These are phyloP conservation scores for Ilex paraguariensis DNA, from an alignment of 305 asterid species.

Conservation along the genomic window DNA sequence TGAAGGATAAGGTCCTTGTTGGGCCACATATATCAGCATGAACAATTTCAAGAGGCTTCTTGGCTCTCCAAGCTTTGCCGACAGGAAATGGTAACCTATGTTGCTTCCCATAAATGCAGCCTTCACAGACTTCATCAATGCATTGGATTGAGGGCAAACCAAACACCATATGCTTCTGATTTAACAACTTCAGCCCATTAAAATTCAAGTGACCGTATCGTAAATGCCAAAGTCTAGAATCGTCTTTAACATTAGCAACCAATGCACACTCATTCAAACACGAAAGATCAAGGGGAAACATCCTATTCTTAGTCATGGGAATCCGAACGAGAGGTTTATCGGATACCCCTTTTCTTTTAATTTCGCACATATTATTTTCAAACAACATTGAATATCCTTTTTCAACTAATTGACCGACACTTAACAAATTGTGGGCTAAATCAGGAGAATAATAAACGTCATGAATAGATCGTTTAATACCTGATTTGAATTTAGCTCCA, in stretches of 20 bases:
- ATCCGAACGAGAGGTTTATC: not conserved
- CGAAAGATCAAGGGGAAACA: not conserved
- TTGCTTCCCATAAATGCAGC: too few relatives aligned
- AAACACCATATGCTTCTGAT: not conserved
- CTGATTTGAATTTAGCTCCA: not conserved
- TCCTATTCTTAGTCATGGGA: not conserved
- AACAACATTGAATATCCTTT: not conserved
- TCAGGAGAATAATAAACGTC: not conserved
- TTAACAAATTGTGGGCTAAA: not conserved
- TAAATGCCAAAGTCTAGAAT: not conserved
- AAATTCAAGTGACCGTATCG: not conserved
- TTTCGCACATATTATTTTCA: not conserved
- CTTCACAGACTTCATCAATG: not conserved
- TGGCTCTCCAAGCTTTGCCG: too few relatives aligned
- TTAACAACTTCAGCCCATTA: not conserved
- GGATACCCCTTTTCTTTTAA: not conserved
- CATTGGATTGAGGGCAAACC: not conserved
- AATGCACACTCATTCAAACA: not conserved
- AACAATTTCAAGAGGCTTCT: not conserved
- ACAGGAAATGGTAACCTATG: too few relatives aligned
- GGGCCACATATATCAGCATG: not conserved
- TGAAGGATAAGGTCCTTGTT: not conserved
- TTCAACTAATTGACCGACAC: not conserved
- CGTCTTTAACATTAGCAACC: not conserved
- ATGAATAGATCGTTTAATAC: not conserved